A percentile compares a stretch with the other conserved stretches of the same genome.
Conservation (phyloP, 192 early-diverging fungal genomes). For the Coemansia sp. region DNA sequence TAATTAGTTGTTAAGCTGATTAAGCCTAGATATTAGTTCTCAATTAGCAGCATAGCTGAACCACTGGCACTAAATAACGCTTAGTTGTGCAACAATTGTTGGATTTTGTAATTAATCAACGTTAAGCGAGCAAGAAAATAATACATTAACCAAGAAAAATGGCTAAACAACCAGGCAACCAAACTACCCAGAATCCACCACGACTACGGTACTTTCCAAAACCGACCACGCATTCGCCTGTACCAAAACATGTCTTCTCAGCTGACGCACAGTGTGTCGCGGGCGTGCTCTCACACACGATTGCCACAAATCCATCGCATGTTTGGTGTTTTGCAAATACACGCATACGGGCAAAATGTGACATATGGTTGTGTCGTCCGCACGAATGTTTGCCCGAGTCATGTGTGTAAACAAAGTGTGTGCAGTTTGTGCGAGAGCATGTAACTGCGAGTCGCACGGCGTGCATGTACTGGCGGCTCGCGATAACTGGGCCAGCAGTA, state of each 20-base stretch:
- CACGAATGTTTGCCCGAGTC: background rate
- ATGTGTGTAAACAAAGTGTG: background rate
- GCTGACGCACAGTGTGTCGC: background rate
- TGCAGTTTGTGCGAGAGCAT: background rate
- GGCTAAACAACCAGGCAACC: no score
- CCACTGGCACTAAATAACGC: no score
- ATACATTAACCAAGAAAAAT: no score
- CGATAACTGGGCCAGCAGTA: conserved; percentile 22
- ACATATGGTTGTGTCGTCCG: background rate
- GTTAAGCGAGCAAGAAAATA: no score
- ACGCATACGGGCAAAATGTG: background rate
- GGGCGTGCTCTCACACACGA: background rate
- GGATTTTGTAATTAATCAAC: no score
- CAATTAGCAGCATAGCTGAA: no score
- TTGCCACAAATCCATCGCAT: background rate
- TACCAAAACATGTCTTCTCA: background rate
- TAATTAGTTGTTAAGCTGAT: background rate
- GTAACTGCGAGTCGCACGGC: background rate
- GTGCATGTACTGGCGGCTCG: background rate
- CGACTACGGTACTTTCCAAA: no score
- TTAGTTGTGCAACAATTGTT: no score
- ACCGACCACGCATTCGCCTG: background rate
- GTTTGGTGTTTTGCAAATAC: background rate
- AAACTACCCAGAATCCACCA: no score
- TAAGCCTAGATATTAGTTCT: no score